Evolutionary conservation across 2,329 filamentous ascomycete genomes (phyloP).

Genomic region (Gnomoniopsis sp.): DNA sequence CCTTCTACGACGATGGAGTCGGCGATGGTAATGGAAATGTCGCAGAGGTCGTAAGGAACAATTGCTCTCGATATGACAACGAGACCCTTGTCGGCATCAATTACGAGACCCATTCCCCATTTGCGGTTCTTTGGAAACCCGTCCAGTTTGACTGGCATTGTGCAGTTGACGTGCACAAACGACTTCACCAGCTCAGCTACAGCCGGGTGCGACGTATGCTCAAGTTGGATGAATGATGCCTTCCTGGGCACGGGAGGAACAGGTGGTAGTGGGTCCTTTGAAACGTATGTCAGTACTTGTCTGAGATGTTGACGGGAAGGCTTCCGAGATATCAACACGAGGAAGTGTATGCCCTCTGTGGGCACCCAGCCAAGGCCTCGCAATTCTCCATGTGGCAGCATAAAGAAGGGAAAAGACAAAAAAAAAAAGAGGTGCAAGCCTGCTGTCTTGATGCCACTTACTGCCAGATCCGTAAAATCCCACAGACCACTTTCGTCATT

Average conservation of each 20-base stretch:
- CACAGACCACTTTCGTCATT: conserved; percentile 89
- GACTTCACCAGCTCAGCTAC: conserved; percentile 93
- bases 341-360: no score
- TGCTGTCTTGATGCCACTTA: no score
- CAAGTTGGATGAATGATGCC: conserved; percentile 88
- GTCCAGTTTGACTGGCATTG: conserved; percentile 93
- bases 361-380: no score
- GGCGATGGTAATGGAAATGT: conserved; percentile 93
- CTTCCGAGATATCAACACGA: no score
- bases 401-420: no score
- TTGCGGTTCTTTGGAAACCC: conserved; percentile 95
- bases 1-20: conserved; percentile 93
- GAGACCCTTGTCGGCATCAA: conserved; percentile 92
- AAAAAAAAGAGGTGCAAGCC: no score
- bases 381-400: no score
- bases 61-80: conserved; percentile 93
- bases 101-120: conserved; percentile 94
- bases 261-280: conserved; percentile 67
- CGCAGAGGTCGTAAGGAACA: conserved; percentile 89
- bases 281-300: no score
- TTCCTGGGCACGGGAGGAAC: conserved; percentile 68
- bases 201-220: conserved; percentile 81
- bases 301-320: no score
- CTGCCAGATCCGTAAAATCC: conserved; percentile 84
- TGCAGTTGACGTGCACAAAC: conserved; percentile 89